Base-by-base conservation (phyloP, 176 grass and related monocot genomes). In the Carex parvula region DNA sequence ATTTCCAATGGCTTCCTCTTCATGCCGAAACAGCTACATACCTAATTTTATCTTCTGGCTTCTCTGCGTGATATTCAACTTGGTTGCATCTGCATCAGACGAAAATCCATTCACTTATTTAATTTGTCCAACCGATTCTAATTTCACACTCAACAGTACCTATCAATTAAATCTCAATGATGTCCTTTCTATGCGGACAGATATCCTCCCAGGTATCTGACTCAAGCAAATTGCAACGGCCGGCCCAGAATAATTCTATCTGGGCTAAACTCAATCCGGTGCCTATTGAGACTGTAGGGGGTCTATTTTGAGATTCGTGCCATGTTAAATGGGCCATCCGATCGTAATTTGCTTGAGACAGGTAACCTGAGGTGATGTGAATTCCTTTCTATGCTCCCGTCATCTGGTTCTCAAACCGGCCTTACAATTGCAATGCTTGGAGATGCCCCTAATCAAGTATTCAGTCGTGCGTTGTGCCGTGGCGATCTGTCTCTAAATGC, bases 381-480 rank as follows among this genome's bases (percentile, higher is more conserved):
- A 24, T 24, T 82, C 55, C 58, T 64, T 56, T 60, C 79, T 48
- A 1, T 35, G 3, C 2, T 35, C 62, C 86, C 77, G 6, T 3
- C 29, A 11, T 79, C 89, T 11, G 62, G 39, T 3, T 63, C 86
- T 16, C 53, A 48, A 24, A 88, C 79, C 18, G 89, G 86, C 20
- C 88, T 91, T 70, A 50, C 83, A n/a, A 70, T 60, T 12, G 52
- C 75, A 5, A 63, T 79, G 50, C 6, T 32, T 6, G 86, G 89
- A 15, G 3, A 5, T n/a, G n/a, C 60, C 44, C 8, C 63, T 5
- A 13, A 59, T 42, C 6, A 57, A 35, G 83, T 77, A 13, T 86
- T 83, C 39, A 79, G 62, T 22, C 89, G 82, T 35, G 83, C 70
- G 21, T 65, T 91, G 37, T 91, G 89, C 77, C 77, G 85, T 0